Base-by-base conservation (phyloP, 176 grass and related monocot genomes). In the Stipa capillata region DNA sequence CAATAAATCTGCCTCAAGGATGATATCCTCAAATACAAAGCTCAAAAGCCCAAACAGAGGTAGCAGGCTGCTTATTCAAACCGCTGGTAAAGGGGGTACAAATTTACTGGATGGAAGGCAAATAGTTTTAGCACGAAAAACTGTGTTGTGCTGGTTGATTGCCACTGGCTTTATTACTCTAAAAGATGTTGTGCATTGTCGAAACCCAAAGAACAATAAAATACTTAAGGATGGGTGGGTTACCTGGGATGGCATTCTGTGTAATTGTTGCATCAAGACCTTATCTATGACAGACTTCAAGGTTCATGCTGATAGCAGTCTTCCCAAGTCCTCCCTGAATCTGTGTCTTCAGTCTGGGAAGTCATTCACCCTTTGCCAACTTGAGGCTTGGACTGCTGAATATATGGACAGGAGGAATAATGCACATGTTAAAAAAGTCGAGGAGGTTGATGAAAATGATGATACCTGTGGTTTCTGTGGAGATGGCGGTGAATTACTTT, bases 381-480 rank as follows among this genome's bases (percentile, higher is more conserved):
- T 91, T 54, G 81, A 91, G 81, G 85, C 81, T 72, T 91, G 89
- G 89, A 63, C 75, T 70, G 89, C 85, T 41, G 89, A 87, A 51
- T 87, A 81, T 52, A 79, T 77, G 44, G 76, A 31, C 8, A 84
- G 89, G 76, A 85, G 56, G 55, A 83, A 37, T 36, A 63, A 69
- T 52, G 79, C 8, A 10, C 45, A 23, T 17, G 27, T 65, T 79
- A 47, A 33, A 49, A 59, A 72, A 85, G 23, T 64, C 16, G 75
- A 85, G 43, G 81, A 77, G 60, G 69, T 81, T 33, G 89, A 91
- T 87, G 65, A 84, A 75, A 87, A 87, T 73, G 89, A 91, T 81
- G 89, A 91, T 75, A 91, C 89, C 29, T 91, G 89, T 87, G 89
- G 84, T 7, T 60, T 91, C n/a, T 91, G 89, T 81, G 85, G 85